A percentile compares a stretch with the other conserved stretches of the same genome.
phyloP scores from a whole-genome alignment of 2,329 filamentous ascomycete genomes.

The Fusarium torulosum region DNA sequence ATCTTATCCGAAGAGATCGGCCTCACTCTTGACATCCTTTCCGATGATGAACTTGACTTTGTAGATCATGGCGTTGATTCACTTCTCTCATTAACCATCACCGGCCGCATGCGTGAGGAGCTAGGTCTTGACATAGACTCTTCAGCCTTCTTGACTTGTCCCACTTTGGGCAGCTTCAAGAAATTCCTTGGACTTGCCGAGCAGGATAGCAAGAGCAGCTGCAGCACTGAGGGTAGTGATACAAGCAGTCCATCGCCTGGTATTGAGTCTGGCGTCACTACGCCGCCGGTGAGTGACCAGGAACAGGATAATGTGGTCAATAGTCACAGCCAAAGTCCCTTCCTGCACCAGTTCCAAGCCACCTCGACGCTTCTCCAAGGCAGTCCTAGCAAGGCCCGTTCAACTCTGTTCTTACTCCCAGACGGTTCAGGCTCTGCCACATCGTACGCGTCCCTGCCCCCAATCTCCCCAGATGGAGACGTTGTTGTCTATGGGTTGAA shows the following conservation, averaged over 20 bases:
- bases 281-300: constrained; percentile 23
- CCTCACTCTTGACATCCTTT: constrained; percentile 73
- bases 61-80: constrained; percentile 71
- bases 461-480: constrained; percentile 54
- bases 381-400: constrained; percentile 12
- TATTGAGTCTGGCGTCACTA: constrained; percentile 65
- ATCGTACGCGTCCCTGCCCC: constrained; percentile 50
- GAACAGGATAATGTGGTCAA: constrained; percentile 6
- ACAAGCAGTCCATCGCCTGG: constrained; percentile 67
- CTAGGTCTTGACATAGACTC: constrained; percentile 65
- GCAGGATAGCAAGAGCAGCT: background rate
- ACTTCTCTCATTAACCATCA: constrained; percentile 68
- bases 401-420: constrained; percentile 47
- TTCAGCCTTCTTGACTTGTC: constrained; percentile 49
- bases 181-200: constrained; percentile 6
- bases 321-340: background rate
- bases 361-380: constrained; percentile 45
- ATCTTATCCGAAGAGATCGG: constrained; percentile 75
- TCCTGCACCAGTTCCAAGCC: constrained; percentile 29
- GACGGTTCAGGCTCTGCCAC: constrained; percentile 50
- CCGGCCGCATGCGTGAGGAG: constrained; percentile 67
- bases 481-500: constrained; percentile 67
- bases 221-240: constrained; percentile 71
- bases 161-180: constrained; percentile 36
- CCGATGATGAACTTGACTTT: constrained; percentile 60